Conservation (phyloP, 345 rosid species). For the Iberis pinnata region DNA sequence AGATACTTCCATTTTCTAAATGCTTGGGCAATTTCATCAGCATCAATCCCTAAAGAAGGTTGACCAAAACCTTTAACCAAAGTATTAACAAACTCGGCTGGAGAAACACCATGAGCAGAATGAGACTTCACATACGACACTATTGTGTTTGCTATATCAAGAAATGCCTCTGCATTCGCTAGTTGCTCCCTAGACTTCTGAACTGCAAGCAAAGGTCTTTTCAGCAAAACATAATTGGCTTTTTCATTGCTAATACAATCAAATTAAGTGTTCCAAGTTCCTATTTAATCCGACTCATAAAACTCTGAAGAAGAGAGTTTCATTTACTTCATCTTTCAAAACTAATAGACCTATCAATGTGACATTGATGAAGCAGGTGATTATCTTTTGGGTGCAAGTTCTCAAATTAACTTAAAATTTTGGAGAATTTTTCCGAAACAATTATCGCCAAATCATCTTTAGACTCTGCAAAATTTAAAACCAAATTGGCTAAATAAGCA, state of each 20-base stretch:
- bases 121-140: conserved; percentile 65
- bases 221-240: neutral
- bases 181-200: conserved; percentile 85
- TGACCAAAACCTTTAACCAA: conserved; percentile 48
- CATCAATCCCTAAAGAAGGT: conserved; percentile 24
- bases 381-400: conserved; percentile 59
- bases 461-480: conserved; percentile 37
- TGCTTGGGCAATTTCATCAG: conserved; percentile 36
- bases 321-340: neutral
- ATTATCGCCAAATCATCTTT: conserved; percentile 57
- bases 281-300: too few species aligned
- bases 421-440: conserved; percentile 54
- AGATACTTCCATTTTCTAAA: conserved; percentile 65
- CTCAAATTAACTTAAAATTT: conserved; percentile 57
- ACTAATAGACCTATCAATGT: neutral
- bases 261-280: too few species aligned
- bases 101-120: conserved; percentile 50
- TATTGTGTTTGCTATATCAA: conserved; percentile 61
- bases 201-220: conserved; percentile 34
- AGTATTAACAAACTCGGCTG: conserved; percentile 52
- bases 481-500: neutral
- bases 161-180: conserved; percentile 85
- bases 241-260: too few species aligned
- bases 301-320: too few species aligned
- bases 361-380: neutral